Conservation (phyloP, 2,329 filamentous ascomycete genomes). For the Ilyonectria mors-panacis region DNA sequence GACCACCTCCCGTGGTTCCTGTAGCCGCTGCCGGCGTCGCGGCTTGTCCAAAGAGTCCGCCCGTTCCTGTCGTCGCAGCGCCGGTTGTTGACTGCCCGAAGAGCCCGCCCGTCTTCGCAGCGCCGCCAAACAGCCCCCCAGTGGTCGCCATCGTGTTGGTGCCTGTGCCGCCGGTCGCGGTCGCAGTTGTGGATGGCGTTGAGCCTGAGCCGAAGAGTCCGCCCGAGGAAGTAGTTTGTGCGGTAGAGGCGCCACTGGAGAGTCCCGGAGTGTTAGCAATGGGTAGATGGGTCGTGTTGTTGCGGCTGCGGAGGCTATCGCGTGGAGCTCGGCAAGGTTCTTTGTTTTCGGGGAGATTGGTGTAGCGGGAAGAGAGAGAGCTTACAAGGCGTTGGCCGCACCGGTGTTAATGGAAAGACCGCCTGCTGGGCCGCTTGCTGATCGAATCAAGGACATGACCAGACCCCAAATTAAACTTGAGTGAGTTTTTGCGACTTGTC, state of each 20-base stretch:
- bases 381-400: conserved; percentile 67
- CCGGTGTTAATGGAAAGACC: conserved; percentile 76
- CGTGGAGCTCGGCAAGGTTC: conserved; percentile 15
- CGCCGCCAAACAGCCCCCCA: conserved; percentile 49
- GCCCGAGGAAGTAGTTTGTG: conserved; percentile 53
- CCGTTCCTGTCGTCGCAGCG: conserved; percentile 43
- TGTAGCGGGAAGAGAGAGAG: conserved; percentile 29
- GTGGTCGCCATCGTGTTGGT: conserved; percentile 54
- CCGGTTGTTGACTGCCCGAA: conserved; percentile 15
- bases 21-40: conserved; percentile 41
- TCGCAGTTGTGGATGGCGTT: conserved; percentile 45
- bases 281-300: conserved; percentile 7
- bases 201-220: conserved; percentile 56
- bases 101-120: conserved; percentile 47
- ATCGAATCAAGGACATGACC: conserved; percentile 68
- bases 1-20: conserved; percentile 42
- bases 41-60: conserved; percentile 51
- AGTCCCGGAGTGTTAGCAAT: conserved; percentile 36
- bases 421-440: conserved; percentile 72
- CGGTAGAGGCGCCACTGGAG: conserved; percentile 45
- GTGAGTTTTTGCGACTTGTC: conserved; percentile 38
- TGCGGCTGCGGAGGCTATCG: conserved; percentile 24
- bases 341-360: conserved; percentile 25
- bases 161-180: conserved; percentile 44
- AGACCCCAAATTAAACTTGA: conserved; percentile 33